Conservation (phyloP, 805 yeast species). For the Jamesozyma jinghongensis region DNA sequence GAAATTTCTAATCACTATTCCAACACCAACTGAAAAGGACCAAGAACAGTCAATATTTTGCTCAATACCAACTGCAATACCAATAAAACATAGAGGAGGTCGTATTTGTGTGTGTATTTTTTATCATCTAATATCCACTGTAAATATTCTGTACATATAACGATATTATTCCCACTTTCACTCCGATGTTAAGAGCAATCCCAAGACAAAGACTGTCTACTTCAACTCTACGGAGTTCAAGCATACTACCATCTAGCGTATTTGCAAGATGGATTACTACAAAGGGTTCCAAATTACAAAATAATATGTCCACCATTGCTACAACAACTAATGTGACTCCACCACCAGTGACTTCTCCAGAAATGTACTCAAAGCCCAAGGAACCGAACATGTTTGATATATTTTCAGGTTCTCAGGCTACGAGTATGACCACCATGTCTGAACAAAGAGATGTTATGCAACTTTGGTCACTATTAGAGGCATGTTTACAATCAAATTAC, state of each 20-base stretch:
- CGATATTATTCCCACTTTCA: too few relatives aligned
- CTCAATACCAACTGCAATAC: too few relatives aligned
- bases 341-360: background rate
- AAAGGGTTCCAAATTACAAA: conserved; percentile 10
- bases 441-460: conserved; percentile 32
- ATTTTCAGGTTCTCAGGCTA: conserved; percentile 21
- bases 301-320: conserved; percentile 1
- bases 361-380: too few relatives aligned
- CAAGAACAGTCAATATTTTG: too few relatives aligned
- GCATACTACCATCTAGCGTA: too few relatives aligned
- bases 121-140: too few relatives aligned
- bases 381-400: conserved; percentile 12
- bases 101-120: too few relatives aligned
- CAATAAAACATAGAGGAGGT: too few relatives aligned
- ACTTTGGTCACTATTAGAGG: conserved; percentile 71
- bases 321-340: background rate
- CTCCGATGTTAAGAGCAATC: background rate
- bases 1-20: too few relatives aligned
- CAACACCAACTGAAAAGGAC: too few relatives aligned
- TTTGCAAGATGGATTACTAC: conserved; percentile 12
- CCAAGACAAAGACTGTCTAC: background rate
- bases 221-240: background rate
- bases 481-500: conserved; percentile 59
- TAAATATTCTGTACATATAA: too few relatives aligned
- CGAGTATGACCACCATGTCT: conserved; percentile 10